Evolutionary conservation across 331 rosid species (phyloP).

Genomic region (Quercus lobata): DNA sequence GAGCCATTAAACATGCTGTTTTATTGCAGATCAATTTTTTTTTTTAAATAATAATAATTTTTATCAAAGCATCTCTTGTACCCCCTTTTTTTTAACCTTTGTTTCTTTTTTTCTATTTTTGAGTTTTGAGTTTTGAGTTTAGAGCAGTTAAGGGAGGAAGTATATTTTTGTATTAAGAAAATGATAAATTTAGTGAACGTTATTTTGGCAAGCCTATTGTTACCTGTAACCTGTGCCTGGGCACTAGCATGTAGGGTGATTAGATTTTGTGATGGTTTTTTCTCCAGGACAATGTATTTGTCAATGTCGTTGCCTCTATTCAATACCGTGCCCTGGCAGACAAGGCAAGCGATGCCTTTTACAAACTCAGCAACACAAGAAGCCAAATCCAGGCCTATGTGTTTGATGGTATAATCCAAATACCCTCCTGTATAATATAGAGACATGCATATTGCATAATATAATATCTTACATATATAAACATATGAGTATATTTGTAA

Average conservation of each 20-base stretch:
- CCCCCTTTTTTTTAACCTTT: not conserved
- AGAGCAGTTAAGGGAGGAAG: not conserved
- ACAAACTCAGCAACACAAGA: constrained; percentile 82
- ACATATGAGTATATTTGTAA: not conserved
- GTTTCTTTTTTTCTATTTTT: not conserved
- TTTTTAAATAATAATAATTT: not conserved
- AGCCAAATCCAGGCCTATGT: constrained; percentile 86
- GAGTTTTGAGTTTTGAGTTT: not conserved
- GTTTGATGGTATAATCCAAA: constrained; percentile 64
- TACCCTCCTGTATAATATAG: constrained; percentile 7
- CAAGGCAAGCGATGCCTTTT: constrained; percentile 83
- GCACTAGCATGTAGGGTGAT: not conserved
- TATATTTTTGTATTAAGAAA: not conserved
- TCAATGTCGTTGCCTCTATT: constrained; percentile 85
- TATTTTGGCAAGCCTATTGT: not conserved
- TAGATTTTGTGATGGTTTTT: constrained; percentile 16
- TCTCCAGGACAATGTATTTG: constrained; percentile 86
- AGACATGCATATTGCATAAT: not conserved
- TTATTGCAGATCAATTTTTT: not conserved
- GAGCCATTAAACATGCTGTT: not conserved
- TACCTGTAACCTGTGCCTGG: not conserved
- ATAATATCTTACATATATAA: not conserved
- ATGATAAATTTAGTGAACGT: no score
- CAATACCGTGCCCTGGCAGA: constrained; percentile 82
- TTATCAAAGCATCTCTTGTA: not conserved